Evolutionary conservation across 164 flowering plant genomes (phyloP).

Genomic region (Sextonia rubra): DNA sequence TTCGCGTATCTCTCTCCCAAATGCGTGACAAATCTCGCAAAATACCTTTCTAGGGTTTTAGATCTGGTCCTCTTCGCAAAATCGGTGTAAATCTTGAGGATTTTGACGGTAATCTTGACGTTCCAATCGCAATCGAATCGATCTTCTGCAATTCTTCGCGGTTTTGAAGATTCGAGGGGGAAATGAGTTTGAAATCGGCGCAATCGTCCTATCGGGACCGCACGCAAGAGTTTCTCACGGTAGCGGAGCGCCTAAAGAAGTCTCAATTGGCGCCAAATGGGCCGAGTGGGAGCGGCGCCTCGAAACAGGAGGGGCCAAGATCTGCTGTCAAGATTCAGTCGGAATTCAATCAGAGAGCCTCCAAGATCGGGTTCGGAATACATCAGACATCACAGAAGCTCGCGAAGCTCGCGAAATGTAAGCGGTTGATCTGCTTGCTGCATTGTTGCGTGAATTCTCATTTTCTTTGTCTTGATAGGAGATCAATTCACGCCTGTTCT

Average conservation of each 20-base stretch:
- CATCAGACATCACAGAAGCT: constrained; percentile 95
- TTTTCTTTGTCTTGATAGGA: neutral
- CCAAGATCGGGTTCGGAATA: constrained; percentile 83
- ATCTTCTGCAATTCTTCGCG: neutral
- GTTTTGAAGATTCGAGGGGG: neutral
- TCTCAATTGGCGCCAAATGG: constrained; percentile 26
- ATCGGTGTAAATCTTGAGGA: neutral
- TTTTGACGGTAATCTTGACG: neutral
- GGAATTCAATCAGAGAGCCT: constrained; percentile 82
- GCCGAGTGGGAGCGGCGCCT: constrained; percentile 25
- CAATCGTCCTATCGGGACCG: constrained; percentile 82
- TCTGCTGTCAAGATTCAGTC: constrained; percentile 68
- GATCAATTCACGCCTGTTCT: neutral
- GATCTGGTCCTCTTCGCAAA: neutral
- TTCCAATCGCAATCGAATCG: neutral
- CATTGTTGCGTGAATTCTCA: neutral
- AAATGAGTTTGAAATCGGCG: constrained; percentile 38
- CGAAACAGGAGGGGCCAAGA: constrained; percentile 31
- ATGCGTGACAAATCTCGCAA: neutral
- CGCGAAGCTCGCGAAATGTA: constrained; percentile 85
- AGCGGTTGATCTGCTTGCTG: constrained; percentile 21
- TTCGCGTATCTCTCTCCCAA: neutral
- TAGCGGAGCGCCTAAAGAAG: constrained; percentile 67
- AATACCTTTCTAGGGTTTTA: neutral
- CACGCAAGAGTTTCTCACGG: constrained; percentile 70